phyloP scores from a whole-genome alignment of 1,139 yeast species.

The Yamadazyma buinensis region DNA sequence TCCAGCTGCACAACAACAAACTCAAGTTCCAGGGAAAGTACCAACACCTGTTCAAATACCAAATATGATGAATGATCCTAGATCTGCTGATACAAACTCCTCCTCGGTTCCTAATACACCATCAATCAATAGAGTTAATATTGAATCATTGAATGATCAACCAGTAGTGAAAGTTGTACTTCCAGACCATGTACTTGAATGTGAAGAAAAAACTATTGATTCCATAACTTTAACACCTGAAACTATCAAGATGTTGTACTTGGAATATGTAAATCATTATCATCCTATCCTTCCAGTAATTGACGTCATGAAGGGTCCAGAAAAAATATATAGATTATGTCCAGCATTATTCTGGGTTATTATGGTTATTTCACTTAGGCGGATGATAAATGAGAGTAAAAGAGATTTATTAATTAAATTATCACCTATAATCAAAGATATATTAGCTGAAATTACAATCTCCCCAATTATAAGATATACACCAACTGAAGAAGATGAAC shows the following conservation, averaged over 20 bases:
- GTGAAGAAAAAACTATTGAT: constrained; percentile 68
- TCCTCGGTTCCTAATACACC: constrained; percentile 33
- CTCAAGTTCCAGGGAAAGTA: background rate
- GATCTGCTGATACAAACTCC: constrained; percentile 14
- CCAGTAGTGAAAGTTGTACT: constrained; percentile 13
- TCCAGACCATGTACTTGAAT: constrained; percentile 40
- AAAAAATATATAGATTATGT: constrained; percentile 67
- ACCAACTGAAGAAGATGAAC: constrained; percentile 72
- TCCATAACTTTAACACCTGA: constrained; percentile 57
- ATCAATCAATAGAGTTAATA: constrained; percentile 17
- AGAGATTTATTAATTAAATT: constrained; percentile 46
- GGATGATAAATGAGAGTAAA: constrained; percentile 41
- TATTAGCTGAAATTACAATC: constrained; percentile 82
- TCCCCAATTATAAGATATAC: constrained; percentile 84
- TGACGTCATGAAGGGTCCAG: constrained; percentile 79
- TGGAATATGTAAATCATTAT: constrained; percentile 69
- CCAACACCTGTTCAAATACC: background rate
- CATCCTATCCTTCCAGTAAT: constrained; percentile 88
- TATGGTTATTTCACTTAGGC: constrained; percentile 74
- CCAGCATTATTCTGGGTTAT: constrained; percentile 95
- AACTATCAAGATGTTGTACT: constrained; percentile 60
- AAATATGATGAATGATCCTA: constrained; percentile 1
- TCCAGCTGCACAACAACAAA: background rate
- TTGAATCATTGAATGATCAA: background rate
- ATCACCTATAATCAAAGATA: constrained; percentile 68